Evolutionary conservation across 2,329 filamentous ascomycete species (phyloP).

Genomic region (Penicillium freii): DNA sequence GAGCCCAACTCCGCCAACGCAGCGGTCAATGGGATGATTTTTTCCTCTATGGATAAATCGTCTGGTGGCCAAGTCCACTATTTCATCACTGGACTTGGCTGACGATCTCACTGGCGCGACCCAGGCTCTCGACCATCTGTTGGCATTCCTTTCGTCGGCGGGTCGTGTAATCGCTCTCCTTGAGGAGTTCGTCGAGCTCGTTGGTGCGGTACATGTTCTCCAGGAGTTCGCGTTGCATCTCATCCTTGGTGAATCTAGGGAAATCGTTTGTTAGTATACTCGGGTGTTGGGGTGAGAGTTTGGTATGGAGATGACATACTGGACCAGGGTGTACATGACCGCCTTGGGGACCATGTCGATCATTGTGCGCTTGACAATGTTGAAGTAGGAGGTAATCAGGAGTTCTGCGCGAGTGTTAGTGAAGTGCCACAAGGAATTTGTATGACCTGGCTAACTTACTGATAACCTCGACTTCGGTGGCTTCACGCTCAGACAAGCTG

Average conservation of each 20-base stretch:
- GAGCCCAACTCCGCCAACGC: slow-evolving; percentile 20
- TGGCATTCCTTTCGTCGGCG: slow-evolving; percentile 95
- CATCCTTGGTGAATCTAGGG: slow-evolving; percentile 83
- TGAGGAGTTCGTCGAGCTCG: slow-evolving; percentile 88
- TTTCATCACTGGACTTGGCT: slow-evolving; percentile 62
- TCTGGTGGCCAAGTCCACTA: not conserved
- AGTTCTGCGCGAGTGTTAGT: slow-evolving; percentile 61
- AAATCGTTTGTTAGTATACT: slow-evolving; percentile 14
- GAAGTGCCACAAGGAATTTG: not conserved
- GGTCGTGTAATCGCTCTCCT: slow-evolving; percentile 96
- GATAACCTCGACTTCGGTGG: slow-evolving; percentile 96
- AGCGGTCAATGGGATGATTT: slow-evolving; percentile 4
- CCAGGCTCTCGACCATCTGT: slow-evolving; percentile 95
- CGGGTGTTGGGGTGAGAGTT: too few species aligned
- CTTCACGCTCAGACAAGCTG: slow-evolving; percentile 88
- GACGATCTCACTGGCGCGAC: slow-evolving; percentile 92
- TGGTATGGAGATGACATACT: slow-evolving; percentile 59
- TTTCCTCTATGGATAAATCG: not conserved
- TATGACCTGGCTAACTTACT: slow-evolving; percentile 59
- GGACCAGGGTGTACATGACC: slow-evolving; percentile 94
- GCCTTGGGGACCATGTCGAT: slow-evolving; percentile 99
- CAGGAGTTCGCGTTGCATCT: slow-evolving; percentile 95
- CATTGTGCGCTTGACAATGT: slow-evolving; percentile 97
- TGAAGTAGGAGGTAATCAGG: slow-evolving; percentile 94
- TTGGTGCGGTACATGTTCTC: slow-evolving; percentile 95